Conservation (phyloP, 768 basidiomycete genomes). For the Auricularia auricula-judae region DNA sequence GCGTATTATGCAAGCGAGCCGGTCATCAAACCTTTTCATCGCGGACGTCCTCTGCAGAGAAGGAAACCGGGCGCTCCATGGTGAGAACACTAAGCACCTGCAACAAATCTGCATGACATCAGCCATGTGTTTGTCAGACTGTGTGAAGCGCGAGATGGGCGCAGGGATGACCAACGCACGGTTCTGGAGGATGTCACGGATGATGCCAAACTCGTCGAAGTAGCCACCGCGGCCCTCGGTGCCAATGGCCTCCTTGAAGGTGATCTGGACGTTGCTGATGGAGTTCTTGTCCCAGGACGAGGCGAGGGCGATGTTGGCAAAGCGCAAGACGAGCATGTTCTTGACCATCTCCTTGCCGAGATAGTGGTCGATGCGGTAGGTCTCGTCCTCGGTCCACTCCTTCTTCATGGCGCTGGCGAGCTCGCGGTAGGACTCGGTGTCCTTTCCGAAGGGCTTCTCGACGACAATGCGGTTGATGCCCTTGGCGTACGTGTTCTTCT, state of each 20-base stretch:
- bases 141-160: neutral
- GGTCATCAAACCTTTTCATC: slow-evolving; percentile 76
- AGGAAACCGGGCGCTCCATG: slow-evolving; percentile 98
- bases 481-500: slow-evolving; percentile 65
- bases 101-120: slow-evolving; percentile 55
- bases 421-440: slow-evolving; percentile 70
- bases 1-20: neutral
- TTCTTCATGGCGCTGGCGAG: slow-evolving; percentile 71
- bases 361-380: slow-evolving; percentile 98
- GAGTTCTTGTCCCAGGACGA: slow-evolving; percentile 93
- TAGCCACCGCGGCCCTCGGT: slow-evolving; percentile 99
- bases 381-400: slow-evolving; percentile 93
- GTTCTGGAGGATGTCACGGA: slow-evolving; percentile 95
- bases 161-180: slow-evolving; percentile 45
- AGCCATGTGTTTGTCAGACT: slow-evolving; percentile 8
- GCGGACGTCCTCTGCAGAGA: slow-evolving; percentile 92
- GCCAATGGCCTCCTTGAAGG: slow-evolving; percentile 98
- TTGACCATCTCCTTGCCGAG: slow-evolving; percentile 99
- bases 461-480: slow-evolving; percentile 90
- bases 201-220: slow-evolving; percentile 99
- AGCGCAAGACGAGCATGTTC: slow-evolving; percentile 90
- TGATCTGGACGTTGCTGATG: slow-evolving; percentile 95
- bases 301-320: slow-evolving; percentile 85
- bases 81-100: slow-evolving; percentile 92
- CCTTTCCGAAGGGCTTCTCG: slow-evolving; percentile 98